Percentiles rank a stretch among this genome's conserved stretches.
These are phyloP conservation scores for Pseudomonodictys pantanalensis DNA, from an alignment of 495 filamentous ascomycete species.

Conservation along the genomic window DNA sequence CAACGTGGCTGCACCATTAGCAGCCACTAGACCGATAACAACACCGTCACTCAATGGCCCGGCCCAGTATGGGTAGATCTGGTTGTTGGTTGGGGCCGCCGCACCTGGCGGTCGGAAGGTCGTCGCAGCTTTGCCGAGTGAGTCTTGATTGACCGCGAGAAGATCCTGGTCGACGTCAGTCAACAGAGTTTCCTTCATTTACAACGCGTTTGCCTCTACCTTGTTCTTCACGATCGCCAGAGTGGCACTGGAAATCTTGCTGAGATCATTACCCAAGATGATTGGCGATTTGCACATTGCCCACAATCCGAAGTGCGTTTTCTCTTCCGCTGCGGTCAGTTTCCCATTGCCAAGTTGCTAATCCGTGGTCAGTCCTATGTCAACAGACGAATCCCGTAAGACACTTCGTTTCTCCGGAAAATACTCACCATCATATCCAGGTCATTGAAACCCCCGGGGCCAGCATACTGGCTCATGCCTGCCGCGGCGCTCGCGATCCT, in stretches of 20 bases:
- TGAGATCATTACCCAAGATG: conserved; percentile 50
- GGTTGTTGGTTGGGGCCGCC: neutral
- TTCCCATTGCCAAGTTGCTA: conserved; percentile 35
- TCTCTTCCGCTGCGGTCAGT: conserved; percentile 18
- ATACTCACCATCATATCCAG: conserved; percentile 43
- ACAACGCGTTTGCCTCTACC: neutral
- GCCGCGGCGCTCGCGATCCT: conserved; percentile 16
- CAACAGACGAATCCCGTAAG: conserved; percentile 40
- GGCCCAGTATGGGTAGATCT: conserved; percentile 18
- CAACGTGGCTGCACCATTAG: neutral
- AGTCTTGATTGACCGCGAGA: conserved; percentile 55
- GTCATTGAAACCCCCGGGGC: conserved; percentile 31
- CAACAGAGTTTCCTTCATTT: neutral
- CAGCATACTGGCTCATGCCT: conserved; percentile 38
- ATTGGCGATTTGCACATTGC: conserved; percentile 57
- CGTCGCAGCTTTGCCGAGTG: conserved; percentile 46
- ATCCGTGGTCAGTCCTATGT: conserved; percentile 35
- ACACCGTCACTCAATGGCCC: conserved; percentile 16
- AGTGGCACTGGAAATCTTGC: conserved; percentile 38
- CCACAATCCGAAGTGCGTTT: conserved; percentile 58
- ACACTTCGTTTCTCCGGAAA: conserved; percentile 36
- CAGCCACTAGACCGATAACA: conserved; percentile 4
- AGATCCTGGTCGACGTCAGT: conserved; percentile 41
- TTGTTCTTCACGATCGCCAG: conserved; percentile 47
- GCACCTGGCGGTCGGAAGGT: neutral